Percentiles rank a stretch among this genome's conserved stretches.
phyloP scores from a whole-genome alignment of 2,329 filamentous ascomycete species.

The Ophiobolus disseminans region DNA sequence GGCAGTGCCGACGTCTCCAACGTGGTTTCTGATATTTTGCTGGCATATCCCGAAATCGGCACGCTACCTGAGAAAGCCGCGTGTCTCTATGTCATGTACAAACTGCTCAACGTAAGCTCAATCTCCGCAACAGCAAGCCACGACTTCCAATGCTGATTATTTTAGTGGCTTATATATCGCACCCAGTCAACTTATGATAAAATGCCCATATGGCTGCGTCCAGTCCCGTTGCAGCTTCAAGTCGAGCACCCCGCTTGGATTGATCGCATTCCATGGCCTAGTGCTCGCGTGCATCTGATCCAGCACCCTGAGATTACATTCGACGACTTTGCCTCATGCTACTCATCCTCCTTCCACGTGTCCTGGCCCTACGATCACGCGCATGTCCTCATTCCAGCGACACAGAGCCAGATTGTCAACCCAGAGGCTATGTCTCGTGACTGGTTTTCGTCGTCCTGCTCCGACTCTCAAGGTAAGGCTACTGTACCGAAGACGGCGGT shows the following conservation, averaged over 20 bases:
- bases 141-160: too few species aligned
- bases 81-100: constrained; percentile 33
- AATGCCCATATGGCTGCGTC: constrained; percentile 33
- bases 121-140: too few species aligned
- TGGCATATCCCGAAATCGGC: constrained; percentile 26
- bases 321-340: constrained; percentile 30
- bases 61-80: constrained; percentile 33
- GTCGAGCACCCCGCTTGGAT: constrained; percentile 30
- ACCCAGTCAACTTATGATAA: constrained; percentile 25
- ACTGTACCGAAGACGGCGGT: constrained; percentile 12
- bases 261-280: constrained; percentile 34
- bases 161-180: constrained; percentile 26
- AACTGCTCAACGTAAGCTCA: constrained; percentile 26
- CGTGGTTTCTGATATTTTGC: constrained; percentile 22
- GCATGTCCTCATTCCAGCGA: constrained; percentile 24
- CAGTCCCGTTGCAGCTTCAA: constrained; percentile 23
- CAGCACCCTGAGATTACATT: constrained; percentile 28
- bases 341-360: constrained; percentile 27
- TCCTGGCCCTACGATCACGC: constrained; percentile 30
- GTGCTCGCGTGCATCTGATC: constrained; percentile 26
- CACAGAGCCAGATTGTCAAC: not conserved
- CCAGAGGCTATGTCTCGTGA: not conserved
- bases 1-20: constrained; percentile 17
- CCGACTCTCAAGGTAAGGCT: not conserved
- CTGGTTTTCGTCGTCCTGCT: not conserved